Evolutionary conservation across 257 asterid genomes (phyloP), one percentile per base, ranked within the genome.

Genomic region (Scutellaria baicalensis): DNA sequence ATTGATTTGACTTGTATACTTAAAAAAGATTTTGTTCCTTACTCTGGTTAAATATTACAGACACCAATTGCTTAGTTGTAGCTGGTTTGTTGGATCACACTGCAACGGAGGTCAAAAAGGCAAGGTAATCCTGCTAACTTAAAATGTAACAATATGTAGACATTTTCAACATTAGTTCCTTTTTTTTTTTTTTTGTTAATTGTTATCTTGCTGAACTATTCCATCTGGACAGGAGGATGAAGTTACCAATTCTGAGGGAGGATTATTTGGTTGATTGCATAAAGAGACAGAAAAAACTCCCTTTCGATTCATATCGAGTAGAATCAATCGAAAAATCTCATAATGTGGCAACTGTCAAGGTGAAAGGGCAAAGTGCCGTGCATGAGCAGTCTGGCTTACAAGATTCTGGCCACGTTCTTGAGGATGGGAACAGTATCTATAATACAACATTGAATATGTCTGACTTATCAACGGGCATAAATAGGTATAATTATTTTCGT

Each of bases 361-460:
- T 94, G 62, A 91, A 94, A 83, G 99, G 99, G 58, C 90, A 78
- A 49, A 94, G 97, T 79, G 88, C 97, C 35, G 99, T 94, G 73
- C 99, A 94, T 57, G 90, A 85, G 81, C 48, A 92, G 64, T 94
- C 99, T 68, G 93, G 93, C 70, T 85, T 94, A 76, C 91, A 91
- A 83, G 97, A 89, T 83, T 82, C 88, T 63, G 99, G 97, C 7
- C 97, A 94, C 85, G 88, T 91, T 77, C 97, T 94, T 51, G 96
- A 81, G 85, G 97, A 86, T 52, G 89, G 83, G 75, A 94, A 82
- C 63, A 84, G 89, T 79, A 89, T 94, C 48, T 94, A 94, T 61
- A 94, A 91, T 70, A 89, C 99, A 27, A 94, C 97, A 35, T 74
- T 94, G 80, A 94, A 83, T 80, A 80, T 91, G 87, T 94, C 99